Evolutionary conservation across 805 yeast genomes (phyloP).

Genomic region (Candida sanyiensis): DNA sequence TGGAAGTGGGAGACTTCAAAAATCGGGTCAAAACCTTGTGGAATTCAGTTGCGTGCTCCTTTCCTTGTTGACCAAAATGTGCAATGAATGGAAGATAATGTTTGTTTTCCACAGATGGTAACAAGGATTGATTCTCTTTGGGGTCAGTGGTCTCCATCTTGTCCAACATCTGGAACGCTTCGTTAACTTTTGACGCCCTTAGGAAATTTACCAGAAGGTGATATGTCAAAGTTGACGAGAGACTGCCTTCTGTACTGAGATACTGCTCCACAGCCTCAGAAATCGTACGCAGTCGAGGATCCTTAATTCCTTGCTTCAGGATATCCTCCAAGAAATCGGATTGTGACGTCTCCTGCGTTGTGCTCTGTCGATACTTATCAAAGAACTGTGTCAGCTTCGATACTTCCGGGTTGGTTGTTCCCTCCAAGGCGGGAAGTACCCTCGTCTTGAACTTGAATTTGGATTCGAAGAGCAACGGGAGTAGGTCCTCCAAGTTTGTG

Average conservation of each 20-base stretch:
- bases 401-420: slow-evolving; percentile 13
- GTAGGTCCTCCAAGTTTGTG: slow-evolving; percentile 15
- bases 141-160: slow-evolving; percentile 27
- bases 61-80: slow-evolving; percentile 27
- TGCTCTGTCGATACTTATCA: slow-evolving; percentile 15
- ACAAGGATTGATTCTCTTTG: slow-evolving; percentile 12
- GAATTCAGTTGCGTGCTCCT: slow-evolving; percentile 19
- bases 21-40: slow-evolving; percentile 28
- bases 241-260: slow-evolving; percentile 9
- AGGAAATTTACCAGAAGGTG: slow-evolving; percentile 25
- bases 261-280: slow-evolving; percentile 12
- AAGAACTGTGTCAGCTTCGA: slow-evolving; percentile 16
- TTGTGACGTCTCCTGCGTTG: slow-evolving; percentile 16
- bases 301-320: slow-evolving; percentile 13
- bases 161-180: slow-evolving; percentile 30
- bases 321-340: slow-evolving; percentile 18
- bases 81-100: slow-evolving; percentile 37
- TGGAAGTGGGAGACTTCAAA: slow-evolving; percentile 12
- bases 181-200: slow-evolving; percentile 17
- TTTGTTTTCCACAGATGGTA: slow-evolving; percentile 36
- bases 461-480: slow-evolving; percentile 20
- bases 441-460: slow-evolving; percentile 22
- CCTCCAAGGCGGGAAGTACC: slow-evolving; percentile 21
- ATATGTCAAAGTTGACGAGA: slow-evolving; percentile 23
- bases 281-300: slow-evolving; percentile 13